Evolutionary conservation across 2,329 filamentous ascomycete species (phyloP), one percentile per base, ranked within the genome.

Genomic region (Phialocephala subalpina): DNA sequence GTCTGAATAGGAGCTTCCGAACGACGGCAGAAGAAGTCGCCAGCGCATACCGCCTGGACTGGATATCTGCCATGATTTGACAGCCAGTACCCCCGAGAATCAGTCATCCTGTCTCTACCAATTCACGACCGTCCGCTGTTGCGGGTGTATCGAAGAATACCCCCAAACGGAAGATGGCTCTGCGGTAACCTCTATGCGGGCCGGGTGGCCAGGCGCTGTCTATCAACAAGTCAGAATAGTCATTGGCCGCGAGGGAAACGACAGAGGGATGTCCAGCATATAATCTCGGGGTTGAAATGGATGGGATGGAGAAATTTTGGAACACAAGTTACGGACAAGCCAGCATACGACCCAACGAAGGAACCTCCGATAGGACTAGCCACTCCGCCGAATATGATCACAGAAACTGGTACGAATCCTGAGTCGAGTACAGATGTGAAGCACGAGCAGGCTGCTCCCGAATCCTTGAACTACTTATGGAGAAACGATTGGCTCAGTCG

Each of bases 91-190:
- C 65, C 60, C 62, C 65, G 65, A 74, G 77, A 77, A 76, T 71
- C 74, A 69, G 77, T 76, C 79, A 82, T 77, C 75, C 80, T 82
- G 80, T 81, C 78, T 81, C 75, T 78, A 75, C 71, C 76, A 76
- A 72, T 68, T 69, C 73, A 75, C 74, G 74, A 74, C 72, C 74
- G 76, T 75, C 78, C 80, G 77, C 79, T 77, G 64, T 77, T 76
- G 80, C 79, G 80, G 79, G 78, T 78, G 76, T 77, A 79, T 77
- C 75, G 76, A 75, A 77, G 77, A 77, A 80, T 80, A 79, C 78
- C 76, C 73, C 74, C 73, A 75, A 78, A 76, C 73, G 67, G 65
- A 68, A 63, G 62, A 82, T 82, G 80, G 78, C 75, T 66, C 65
- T 74, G 59, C 77, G 77, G 77, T 82, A 80, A 77, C 79, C 75